A percentile compares a stretch with the other conserved stretches of the same genome.
These are phyloP conservation scores for Fusarium compactum DNA, from an alignment of 2,329 filamentous ascomycete species.

Conservation along the genomic window DNA sequence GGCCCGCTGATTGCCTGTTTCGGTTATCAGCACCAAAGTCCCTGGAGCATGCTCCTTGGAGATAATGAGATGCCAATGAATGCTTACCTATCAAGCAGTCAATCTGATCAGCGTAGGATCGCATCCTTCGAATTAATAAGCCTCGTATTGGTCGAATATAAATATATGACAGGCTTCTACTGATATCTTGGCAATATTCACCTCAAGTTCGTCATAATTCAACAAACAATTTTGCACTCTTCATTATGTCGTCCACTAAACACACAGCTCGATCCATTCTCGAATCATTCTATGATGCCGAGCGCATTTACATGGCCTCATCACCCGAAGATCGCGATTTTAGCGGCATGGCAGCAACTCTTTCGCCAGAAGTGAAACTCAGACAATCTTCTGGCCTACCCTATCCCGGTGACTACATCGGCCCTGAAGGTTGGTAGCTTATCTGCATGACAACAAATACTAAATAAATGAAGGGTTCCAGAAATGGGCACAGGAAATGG, in stretches of 20 bases:
- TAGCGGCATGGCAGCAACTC: conserved; percentile 44
- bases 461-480: conserved; percentile 41
- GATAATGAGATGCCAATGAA: background rate
- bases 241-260: conserved; percentile 8
- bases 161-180: background rate
- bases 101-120: background rate
- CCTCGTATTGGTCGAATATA: background rate
- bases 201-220: no score
- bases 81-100: background rate
- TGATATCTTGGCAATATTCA: background rate
- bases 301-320: conserved; percentile 51
- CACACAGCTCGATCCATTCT: conserved; percentile 48
- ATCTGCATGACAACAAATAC: background rate
- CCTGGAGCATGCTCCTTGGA: conserved; percentile 24
- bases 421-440: conserved; percentile 28
- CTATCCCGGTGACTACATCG: conserved; percentile 50
- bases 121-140: conserved; percentile 5
- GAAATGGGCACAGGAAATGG: conserved; percentile 50
- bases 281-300: conserved; percentile 52
- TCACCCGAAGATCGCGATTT: conserved; percentile 49
- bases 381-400: conserved; percentile 52
- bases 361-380: conserved; percentile 46
- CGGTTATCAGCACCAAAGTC: conserved; percentile 16
- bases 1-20: conserved; percentile 6
- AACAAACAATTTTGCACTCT: background rate